Conservation (phyloP, 2,329 filamentous ascomycete species). For the Coniella vitis region DNA sequence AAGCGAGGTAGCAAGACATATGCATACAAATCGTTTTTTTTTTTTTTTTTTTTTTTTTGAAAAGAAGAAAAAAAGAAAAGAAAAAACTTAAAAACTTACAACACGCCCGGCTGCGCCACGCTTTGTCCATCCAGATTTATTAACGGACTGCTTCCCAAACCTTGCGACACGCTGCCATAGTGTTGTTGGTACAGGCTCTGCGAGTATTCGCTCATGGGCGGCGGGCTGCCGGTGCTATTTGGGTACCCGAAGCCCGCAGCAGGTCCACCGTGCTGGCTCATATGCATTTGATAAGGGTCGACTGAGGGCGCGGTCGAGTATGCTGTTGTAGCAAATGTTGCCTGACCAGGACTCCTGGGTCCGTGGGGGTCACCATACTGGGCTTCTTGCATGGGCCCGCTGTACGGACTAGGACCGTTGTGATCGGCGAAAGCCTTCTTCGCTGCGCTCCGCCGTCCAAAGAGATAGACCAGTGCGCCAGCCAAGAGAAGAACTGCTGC, state of each 20-base stretch:
- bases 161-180: not conserved
- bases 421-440: constrained; percentile 28
- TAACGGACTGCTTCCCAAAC: constrained; percentile 1
- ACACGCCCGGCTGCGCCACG: constrained; percentile 19
- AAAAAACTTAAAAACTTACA: constrained; percentile 20
- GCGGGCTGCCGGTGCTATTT: constrained; percentile 12
- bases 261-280: constrained; percentile 4
- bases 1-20: too few species aligned
- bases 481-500: constrained; percentile 37
- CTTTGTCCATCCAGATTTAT: constrained; percentile 2
- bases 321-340: constrained; percentile 20
- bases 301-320: constrained; percentile 20
- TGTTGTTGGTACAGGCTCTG: constrained; percentile 12
- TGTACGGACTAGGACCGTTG: constrained; percentile 16
- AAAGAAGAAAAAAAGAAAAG: not conserved
- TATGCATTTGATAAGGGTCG: constrained; percentile 22
- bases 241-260: constrained; percentile 2
- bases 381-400: constrained; percentile 23
- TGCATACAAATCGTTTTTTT: too few species aligned
- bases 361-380: constrained; percentile 17
- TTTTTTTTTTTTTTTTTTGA: too few species aligned
- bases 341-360: constrained; percentile 29
- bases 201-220: constrained; percentile 17
- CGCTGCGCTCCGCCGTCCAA: constrained; percentile 34
- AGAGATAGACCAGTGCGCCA: constrained; percentile 40